These are phyloP conservation scores for Haematococcus lacustris DNA, from an alignment of 139 green algal genomes.

Conservation along the genomic window DNA sequence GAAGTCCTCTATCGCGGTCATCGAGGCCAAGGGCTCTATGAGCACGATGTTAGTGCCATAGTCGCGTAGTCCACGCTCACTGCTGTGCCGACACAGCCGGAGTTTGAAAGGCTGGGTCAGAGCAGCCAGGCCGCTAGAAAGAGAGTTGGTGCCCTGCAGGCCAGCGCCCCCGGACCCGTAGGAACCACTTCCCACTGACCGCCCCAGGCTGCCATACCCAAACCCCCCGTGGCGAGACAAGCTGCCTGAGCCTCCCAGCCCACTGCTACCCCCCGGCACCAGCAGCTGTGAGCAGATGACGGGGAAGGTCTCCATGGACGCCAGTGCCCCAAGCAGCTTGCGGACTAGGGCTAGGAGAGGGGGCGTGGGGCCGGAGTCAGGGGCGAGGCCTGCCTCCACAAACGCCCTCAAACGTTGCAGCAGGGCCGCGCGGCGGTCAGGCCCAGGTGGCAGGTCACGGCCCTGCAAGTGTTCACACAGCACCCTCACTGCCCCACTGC, in stretches of 20 bases:
- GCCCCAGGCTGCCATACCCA: slow-evolving; percentile 40
- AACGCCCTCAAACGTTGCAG: slow-evolving; percentile 57
- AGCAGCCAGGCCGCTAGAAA: slow-evolving; percentile 57
- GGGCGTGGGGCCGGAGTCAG: slow-evolving; percentile 19
- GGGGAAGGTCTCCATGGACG: slow-evolving; percentile 66
- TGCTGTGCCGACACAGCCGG: slow-evolving; percentile 51
- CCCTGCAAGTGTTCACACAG: slow-evolving; percentile 64
- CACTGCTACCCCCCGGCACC: background rate
- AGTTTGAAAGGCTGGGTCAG: slow-evolving; percentile 91
- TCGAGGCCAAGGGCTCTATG: slow-evolving; percentile 90
- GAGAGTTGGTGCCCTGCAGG: slow-evolving; percentile 25
- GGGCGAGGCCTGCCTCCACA: slow-evolving; percentile 23
- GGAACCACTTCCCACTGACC: too few species aligned
- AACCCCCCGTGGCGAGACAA: background rate
- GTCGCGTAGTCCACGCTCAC: slow-evolving; percentile 51
- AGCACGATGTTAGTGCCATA: slow-evolving; percentile 89
- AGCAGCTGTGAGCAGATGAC: slow-evolving; percentile 38
- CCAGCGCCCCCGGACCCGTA: too few species aligned
- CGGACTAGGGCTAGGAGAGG: slow-evolving; percentile 57
- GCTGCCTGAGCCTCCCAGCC: background rate
- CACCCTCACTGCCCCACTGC: slow-evolving; percentile 57
- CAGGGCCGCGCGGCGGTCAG: slow-evolving; percentile 22
- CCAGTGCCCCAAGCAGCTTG: slow-evolving; percentile 73
- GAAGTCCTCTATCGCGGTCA: slow-evolving; percentile 92
- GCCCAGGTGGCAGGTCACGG: slow-evolving; percentile 15